Evolutionary conservation across 768 basidiomycete species (phyloP), one percentile per base, ranked within the genome.

Genomic region (Agrocybe praecox): DNA sequence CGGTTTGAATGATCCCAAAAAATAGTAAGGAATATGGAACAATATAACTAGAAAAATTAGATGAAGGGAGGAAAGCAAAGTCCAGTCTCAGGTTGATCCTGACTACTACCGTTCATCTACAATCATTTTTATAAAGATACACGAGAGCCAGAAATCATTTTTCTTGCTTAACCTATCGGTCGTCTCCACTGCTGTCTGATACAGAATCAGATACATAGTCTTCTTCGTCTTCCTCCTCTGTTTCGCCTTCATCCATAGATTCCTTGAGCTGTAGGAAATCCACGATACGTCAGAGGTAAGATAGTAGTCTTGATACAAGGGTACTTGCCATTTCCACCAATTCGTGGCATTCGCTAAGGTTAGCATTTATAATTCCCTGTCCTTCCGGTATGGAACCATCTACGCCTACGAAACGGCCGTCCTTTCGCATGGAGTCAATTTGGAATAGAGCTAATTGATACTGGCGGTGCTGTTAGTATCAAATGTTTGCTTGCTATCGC

Each of bases 301-400:
- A 29, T 29, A 29, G 9, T 29, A 5, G 26, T 9, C 26, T 4
- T 29, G 26, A 5, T 29, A 29, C 26, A 34, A 49, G 6, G 32
- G 47, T 51, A 42, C 34, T 24, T 62, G 92, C 92, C 94, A 98
- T 96, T 74, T 95, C 94, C 12, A 98, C 78, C 53, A 98, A 76
- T 70, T 98, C 96, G 66, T 98, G 96, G 57, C 95, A 96, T 72
- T 98, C 96, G 61, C 90, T 95, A 49, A 98, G 75, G 71, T 98
- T 94, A 3, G 96, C 96, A 81, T 94, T 94, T 52, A 98, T 82
- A 63, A 96, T 94, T 14, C 93, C 96, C 69, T 98, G 96, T 2
- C 96, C 96, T 70, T 98, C 96, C 1, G 96, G 96, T 62, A 98
- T 85, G 23, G 81, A 77, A 1, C 96, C 96, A 64, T 97, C 96